Evolutionary conservation across 139 green algal genomes (phyloP), one percentile per base, ranked within the genome.

Genomic region (Gonium pectorale): DNA sequence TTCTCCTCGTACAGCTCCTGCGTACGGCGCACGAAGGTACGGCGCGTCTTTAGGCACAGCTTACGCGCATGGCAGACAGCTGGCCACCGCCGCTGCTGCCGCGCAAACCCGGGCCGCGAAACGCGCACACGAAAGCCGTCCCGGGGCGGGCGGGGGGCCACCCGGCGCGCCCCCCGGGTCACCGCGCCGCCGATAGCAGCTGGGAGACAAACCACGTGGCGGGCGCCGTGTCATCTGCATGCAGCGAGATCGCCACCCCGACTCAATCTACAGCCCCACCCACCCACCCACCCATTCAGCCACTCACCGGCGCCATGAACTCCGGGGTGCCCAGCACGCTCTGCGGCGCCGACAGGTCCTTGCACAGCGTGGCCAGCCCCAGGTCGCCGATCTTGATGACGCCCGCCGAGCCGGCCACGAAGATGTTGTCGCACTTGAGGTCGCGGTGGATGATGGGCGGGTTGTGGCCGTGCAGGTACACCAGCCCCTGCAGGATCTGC

Each of bases 341-440:
- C 87, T 99, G 96, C 27, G 96, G 96, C 35, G 97, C 95, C 0
- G 94, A 96, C 29, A 97, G 85, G n/a, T 92, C 94, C 5, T 95
- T 89, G 81, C 98, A 94, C 70, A 83, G 81, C 37, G 96, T 98
- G n/a, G 97, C 97, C 44, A 99, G 90, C 0, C 97, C 97, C 54
- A 99, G 92, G 86, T 99, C 97, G 2, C 97, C 97, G 89, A 99
- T 99, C 88, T 99, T 99, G 31, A 99, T 95, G 70, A 96, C 89
- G 9, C 97, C 97, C 37, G 93, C 93, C 44, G 94, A 94, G 29
- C 94, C 92, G 88, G 97, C 96, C 79, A 98, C 93, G 86, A 99
- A 97, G 79, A 99, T 97, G 91, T 99, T 99, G 90, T 96, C 94
- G 79, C 92, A 97, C 86, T 98, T 99, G 62, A 99, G 91, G 74